Conservation (phyloP, 2,329 filamentous ascomycete genomes). For the Penicillium sumatraense region DNA sequence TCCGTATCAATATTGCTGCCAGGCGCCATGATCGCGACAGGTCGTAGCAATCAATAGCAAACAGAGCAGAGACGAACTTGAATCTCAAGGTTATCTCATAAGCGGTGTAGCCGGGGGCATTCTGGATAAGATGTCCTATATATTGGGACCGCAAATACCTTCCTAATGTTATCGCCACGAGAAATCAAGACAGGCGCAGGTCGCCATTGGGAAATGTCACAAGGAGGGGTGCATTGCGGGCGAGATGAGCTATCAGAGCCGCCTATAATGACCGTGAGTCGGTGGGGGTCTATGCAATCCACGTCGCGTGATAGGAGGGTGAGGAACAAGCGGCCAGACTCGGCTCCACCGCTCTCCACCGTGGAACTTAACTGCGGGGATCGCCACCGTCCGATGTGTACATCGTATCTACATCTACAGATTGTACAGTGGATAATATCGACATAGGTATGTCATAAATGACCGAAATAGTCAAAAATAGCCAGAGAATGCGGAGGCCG, state of each 20-base stretch:
- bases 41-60: slow-evolving; percentile 1
- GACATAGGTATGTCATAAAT: no score
- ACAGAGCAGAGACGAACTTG: slow-evolving; percentile 6
- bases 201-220: slow-evolving; percentile 7
- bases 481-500: not conserved
- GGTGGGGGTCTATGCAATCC: not conserved
- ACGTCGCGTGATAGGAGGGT: slow-evolving; percentile 8
- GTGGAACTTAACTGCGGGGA: slow-evolving; percentile 35
- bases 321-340: not conserved
- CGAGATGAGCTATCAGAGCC: slow-evolving; percentile 13
- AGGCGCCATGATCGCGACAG: slow-evolving; percentile 60
- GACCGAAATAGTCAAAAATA: no score
- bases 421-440: no score
- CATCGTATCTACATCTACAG: no score
- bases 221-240: slow-evolving; percentile 11
- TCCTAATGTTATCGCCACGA: slow-evolving; percentile 15
- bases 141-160: slow-evolving; percentile 21
- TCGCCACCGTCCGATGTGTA: slow-evolving; percentile 41
- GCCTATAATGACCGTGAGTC: slow-evolving; percentile 2
- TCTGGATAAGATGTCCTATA: slow-evolving; percentile 7
- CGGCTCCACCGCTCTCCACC: slow-evolving; percentile 24
- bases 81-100: slow-evolving; percentile 12
- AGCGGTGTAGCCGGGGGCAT: slow-evolving; percentile 6
- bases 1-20: slow-evolving; percentile 52
- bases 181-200: slow-evolving; percentile 8